Conservation (phyloP, 305 asterid species). For the Fraxinus nigra region DNA sequence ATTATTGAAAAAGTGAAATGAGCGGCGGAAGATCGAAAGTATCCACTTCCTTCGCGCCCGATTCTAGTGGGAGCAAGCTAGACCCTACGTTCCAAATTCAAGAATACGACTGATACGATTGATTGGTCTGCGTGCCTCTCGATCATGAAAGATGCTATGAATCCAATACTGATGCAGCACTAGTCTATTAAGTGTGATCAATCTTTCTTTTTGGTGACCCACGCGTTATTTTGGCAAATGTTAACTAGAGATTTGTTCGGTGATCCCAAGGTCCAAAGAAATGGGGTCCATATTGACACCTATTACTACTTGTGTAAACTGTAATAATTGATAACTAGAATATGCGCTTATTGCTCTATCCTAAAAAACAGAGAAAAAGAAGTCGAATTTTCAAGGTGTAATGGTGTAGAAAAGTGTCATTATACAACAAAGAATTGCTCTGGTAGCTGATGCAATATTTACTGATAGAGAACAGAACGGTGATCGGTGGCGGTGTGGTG, state of each 20-base stretch:
- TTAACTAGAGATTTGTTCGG: neutral
- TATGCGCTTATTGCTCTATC: neutral
- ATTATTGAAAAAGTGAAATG: no score
- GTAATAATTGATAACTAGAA: neutral
- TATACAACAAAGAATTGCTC: neutral
- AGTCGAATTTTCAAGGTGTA: neutral
- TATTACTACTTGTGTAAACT: neutral
- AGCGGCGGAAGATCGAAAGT: no score
- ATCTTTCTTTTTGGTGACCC: neutral
- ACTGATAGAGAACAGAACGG: neutral
- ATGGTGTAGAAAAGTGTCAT: neutral
- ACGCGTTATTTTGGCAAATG: neutral
- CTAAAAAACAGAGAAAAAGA: neutral
- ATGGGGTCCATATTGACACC: neutral
- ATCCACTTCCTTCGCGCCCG: no score
- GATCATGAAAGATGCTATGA: neutral
- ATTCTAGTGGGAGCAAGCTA: no score
- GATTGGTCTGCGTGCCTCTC: no score
- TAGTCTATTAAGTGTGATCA: neutral
- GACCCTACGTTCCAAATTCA: no score
- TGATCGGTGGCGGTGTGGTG: neutral
- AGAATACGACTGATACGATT: no score
- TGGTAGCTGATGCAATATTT: neutral
- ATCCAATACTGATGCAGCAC: neutral
- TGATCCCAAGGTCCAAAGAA: neutral